A percentile compares a stretch with the other conserved stretches of the same genome.
These are phyloP conservation scores for Blastobotrys mokoenaii DNA, from an alignment of 805 yeast species.

Conservation along the genomic window DNA sequence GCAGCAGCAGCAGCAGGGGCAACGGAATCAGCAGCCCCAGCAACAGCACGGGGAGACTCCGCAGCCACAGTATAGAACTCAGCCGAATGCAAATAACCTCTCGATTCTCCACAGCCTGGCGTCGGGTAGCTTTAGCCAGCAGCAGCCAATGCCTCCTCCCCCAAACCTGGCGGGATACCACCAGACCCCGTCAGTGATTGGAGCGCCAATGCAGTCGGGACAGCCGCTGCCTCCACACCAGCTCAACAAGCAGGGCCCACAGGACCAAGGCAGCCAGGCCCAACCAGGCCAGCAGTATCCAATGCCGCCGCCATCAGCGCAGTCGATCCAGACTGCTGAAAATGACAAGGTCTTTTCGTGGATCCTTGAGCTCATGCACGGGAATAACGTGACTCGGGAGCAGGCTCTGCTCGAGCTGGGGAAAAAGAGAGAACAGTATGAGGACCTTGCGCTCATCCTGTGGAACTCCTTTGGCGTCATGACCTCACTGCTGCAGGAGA, in stretches of 20 bases:
- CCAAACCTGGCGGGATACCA: too few species aligned
- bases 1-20: constrained; percentile 3
- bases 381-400: constrained; percentile 66
- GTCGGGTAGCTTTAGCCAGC: too few species aligned
- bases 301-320: constrained; percentile 1
- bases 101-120: too few species aligned
- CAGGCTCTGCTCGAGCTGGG: constrained; percentile 89
- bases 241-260: not conserved
- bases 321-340: constrained; percentile 28
- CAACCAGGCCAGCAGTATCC: constrained; percentile 7
- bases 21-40: constrained; percentile 5
- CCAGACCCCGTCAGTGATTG: too few species aligned
- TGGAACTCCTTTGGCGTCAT: constrained; percentile 97
- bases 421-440: constrained; percentile 88
- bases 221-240: constrained; percentile 1
- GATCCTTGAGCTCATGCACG: constrained; percentile 84
- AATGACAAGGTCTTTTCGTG: constrained; percentile 83
- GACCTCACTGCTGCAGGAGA: constrained; percentile 85
- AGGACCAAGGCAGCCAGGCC: not conserved
- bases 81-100: too few species aligned
- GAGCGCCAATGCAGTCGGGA: too few species aligned
- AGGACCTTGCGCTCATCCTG: constrained; percentile 81
- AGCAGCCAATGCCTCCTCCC: too few species aligned
- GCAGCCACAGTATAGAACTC: too few species aligned
- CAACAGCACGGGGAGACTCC: constrained; percentile 1